Conservation (phyloP, 176 grass and related monocot species). For the Canna indica region DNA sequence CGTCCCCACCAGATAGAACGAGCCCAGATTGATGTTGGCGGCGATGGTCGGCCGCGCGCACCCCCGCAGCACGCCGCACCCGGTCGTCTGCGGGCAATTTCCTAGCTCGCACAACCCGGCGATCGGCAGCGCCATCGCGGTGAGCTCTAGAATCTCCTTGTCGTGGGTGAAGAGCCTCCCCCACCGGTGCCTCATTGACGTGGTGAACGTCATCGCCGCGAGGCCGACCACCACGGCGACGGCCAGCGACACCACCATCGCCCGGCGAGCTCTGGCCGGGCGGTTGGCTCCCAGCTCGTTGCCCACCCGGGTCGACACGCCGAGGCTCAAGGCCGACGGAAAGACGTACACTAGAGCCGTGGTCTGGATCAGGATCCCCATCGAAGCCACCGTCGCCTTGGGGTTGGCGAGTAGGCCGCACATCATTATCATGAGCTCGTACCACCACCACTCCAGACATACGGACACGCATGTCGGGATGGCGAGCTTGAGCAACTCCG, state of each 20-base stretch:
- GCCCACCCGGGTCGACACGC: constrained; percentile 69
- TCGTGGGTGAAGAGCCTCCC: constrained; percentile 83
- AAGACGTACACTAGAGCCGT: constrained; percentile 92
- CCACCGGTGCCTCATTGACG: constrained; percentile 59
- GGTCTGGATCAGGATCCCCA: constrained; percentile 96
- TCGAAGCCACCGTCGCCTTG: constrained; percentile 75
- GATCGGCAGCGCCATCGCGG: constrained; percentile 74
- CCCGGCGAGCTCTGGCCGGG: constrained; percentile 39
- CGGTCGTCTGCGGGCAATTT: constrained; percentile 86
- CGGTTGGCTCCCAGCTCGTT: constrained; percentile 67
- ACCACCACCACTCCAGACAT: constrained; percentile 99
- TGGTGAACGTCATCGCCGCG: constrained; percentile 52
- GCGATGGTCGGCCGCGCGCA: constrained; percentile 54
- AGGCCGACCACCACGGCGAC: constrained; percentile 40
- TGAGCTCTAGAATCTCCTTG: constrained; percentile 53
- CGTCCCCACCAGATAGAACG: constrained; percentile 95
- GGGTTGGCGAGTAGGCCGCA: constrained; percentile 77
- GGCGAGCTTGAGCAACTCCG: constrained; percentile 56
- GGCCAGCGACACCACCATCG: constrained; percentile 40
- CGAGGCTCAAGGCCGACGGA: constrained; percentile 72
- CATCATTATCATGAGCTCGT: constrained; percentile 97
- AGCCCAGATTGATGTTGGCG: constrained; percentile 74
- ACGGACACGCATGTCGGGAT: constrained; percentile 75
- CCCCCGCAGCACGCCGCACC: constrained; percentile 81
- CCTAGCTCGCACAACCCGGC: constrained; percentile 90